Evolutionary conservation across 169 alveolate species (phyloP).

Genomic region (Plasmodium falciparum): DNA sequence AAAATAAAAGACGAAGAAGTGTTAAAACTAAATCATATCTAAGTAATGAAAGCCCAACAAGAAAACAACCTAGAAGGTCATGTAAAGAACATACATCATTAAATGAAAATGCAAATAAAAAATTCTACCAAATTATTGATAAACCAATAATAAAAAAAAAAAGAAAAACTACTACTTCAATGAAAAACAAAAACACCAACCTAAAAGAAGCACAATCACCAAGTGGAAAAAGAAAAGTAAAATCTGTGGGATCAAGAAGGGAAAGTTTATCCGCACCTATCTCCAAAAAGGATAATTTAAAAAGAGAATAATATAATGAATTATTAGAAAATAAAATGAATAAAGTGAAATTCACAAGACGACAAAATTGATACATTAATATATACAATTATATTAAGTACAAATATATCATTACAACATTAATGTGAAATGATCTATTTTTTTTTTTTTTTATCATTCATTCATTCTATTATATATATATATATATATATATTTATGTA

Average conservation of each 20-base stretch:
- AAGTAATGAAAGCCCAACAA: conserved; percentile 61
- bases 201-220: neutral
- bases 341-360: too few relatives aligned
- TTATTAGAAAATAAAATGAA: too few relatives aligned
- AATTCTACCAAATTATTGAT: conserved; percentile 58
- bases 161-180: conserved; percentile 20
- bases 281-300: conserved; percentile 32
- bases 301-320: conserved; percentile 10
- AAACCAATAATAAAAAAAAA: conserved; percentile 37
- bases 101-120: conserved; percentile 39
- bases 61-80: conserved; percentile 73
- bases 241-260: conserved; percentile 20
- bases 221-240: conserved; percentile 20
- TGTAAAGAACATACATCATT: conserved; percentile 56
- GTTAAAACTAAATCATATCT: conserved; percentile 21
- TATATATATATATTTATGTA: too few relatives aligned
- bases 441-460: too few relatives aligned
- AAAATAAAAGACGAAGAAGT: conserved; percentile 41
- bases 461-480: too few relatives aligned
- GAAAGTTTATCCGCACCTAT: conserved; percentile 13
- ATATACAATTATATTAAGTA: too few relatives aligned
- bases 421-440: too few relatives aligned
- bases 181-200: neutral
- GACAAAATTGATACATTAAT: too few relatives aligned
- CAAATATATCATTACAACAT: too few relatives aligned